A percentile compares a stretch with the other conserved stretches of the same genome.
These are phyloP conservation scores for Apostasia ramifera DNA, from an alignment of 106 monocot genomes.

Conservation along the genomic window DNA sequence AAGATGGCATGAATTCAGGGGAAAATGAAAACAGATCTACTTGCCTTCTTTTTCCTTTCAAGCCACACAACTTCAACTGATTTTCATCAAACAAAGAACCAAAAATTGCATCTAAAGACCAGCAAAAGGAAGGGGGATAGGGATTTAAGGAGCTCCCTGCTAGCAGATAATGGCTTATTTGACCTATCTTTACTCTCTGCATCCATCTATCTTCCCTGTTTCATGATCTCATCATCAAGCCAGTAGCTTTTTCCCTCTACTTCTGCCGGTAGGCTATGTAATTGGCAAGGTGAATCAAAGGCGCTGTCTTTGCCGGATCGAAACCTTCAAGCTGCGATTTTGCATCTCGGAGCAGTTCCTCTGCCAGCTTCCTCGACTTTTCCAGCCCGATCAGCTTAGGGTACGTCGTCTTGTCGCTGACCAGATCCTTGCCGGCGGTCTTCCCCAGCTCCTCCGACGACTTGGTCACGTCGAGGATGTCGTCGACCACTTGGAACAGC, in stretches of 20 bases:
- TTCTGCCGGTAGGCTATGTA: conserved; percentile 47
- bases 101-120: not conserved
- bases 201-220: too few relatives aligned
- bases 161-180: not conserved
- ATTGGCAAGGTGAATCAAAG: conserved; percentile 29
- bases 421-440: conserved; percentile 59
- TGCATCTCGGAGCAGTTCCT: conserved; percentile 29
- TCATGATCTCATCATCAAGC: too few relatives aligned
- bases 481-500: conserved; percentile 71
- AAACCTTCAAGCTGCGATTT: conserved; percentile 33
- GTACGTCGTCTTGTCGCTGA: conserved; percentile 47
- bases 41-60: not conserved
- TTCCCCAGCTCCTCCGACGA: conserved; percentile 49
- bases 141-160: not conserved
- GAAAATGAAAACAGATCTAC: too few relatives aligned
- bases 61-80: not conserved
- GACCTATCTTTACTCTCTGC: not conserved
- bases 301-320: conserved; percentile 29
- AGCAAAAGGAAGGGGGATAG: too few relatives aligned
- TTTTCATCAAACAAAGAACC: not conserved
- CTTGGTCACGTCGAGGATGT: conserved; percentile 44
- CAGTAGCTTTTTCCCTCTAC: not conserved
- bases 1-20: too few relatives aligned
- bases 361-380: conserved; percentile 39
- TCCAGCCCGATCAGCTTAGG: conserved; percentile 47